phyloP scores from a whole-genome alignment of 176 grass and related monocot species.

The Raddia guianensis region DNA sequence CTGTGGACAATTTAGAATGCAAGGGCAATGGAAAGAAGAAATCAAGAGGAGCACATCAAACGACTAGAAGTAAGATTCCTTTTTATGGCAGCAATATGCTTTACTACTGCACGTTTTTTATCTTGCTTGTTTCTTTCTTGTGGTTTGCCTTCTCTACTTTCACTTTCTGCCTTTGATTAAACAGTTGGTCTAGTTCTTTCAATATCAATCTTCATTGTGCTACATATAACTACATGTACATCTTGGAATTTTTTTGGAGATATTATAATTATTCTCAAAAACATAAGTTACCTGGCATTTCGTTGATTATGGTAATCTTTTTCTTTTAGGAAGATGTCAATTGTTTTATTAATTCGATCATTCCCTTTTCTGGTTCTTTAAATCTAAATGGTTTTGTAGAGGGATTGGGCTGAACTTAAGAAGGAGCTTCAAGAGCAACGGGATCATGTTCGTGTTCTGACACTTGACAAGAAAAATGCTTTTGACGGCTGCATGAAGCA shows the following conservation, averaged over 20 bases:
- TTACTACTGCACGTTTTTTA: neutral
- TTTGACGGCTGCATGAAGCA: slow-evolving; percentile 73
- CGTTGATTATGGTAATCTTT: neutral
- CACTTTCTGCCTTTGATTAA: neutral
- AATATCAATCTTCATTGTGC: neutral
- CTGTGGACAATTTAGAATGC: slow-evolving; percentile 63
- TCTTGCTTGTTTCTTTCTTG: neutral
- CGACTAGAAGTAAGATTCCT: slow-evolving; percentile 71
- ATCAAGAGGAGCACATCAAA: slow-evolving; percentile 72
- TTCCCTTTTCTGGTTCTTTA: slow-evolving; percentile 29
- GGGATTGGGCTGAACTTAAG: slow-evolving; percentile 94
- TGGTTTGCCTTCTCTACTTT: neutral
- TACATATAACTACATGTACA: neutral
- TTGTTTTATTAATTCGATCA: slow-evolving; percentile 10
- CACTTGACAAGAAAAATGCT: slow-evolving; percentile 75
- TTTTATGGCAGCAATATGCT: neutral
- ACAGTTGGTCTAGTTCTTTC: neutral
- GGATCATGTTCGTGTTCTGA: slow-evolving; percentile 77
- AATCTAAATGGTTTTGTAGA: slow-evolving; percentile 50
- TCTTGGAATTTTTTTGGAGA: neutral
- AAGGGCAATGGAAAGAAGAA: slow-evolving; percentile 73
- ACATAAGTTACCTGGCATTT: neutral
- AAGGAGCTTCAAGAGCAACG: slow-evolving; percentile 93
- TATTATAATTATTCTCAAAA: neutral
- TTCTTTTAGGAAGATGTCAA: slow-evolving; percentile 24